Conservation (phyloP, 306 rosid species). For the Sphenostylis stenocarpa region DNA sequence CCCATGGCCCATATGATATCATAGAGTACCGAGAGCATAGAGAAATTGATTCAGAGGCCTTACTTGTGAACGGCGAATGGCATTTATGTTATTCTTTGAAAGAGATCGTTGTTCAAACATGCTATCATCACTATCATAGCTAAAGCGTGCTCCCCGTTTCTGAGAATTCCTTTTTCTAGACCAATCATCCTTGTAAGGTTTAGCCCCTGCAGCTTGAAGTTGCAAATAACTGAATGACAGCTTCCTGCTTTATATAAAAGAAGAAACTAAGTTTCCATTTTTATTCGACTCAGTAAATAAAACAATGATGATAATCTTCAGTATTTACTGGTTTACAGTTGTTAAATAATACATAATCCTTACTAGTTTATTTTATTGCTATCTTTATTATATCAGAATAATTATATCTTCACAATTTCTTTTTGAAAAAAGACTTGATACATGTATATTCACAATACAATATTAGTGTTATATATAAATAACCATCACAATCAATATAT, state of each 20-base stretch:
- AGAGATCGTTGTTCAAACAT: slow-evolving; percentile 61
- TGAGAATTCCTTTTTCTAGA: slow-evolving; percentile 63
- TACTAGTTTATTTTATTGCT: neutral
- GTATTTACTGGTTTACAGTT: neutral
- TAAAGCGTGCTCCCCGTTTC: slow-evolving; percentile 46
- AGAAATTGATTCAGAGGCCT: slow-evolving; percentile 40
- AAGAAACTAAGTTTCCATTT: slow-evolving; percentile 30
- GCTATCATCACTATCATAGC: slow-evolving; percentile 61
- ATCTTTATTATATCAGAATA: neutral
- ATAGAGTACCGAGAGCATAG: neutral
- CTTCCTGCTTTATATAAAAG: slow-evolving; percentile 61
- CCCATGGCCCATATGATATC: neutral
- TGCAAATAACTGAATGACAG: slow-evolving; percentile 89
- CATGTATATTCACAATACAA: neutral
- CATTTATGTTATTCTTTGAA: slow-evolving; percentile 79
- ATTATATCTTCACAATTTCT: slow-evolving; percentile 2
- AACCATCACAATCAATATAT: neutral
- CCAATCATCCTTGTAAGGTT: slow-evolving; percentile 72
- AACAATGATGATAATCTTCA: slow-evolving; percentile 18
- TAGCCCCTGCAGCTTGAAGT: slow-evolving; percentile 64
- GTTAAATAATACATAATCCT: neutral
- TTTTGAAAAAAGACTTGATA: neutral
- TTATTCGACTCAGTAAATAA: slow-evolving; percentile 28
- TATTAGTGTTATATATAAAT: too few relatives aligned
- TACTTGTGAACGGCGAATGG: slow-evolving; percentile 88